A percentile compares a stretch with the other conserved stretches of the same genome.
Conservation (phyloP, 768 basidiomycete species). For the Pilatotrama ljubarskyi region DNA sequence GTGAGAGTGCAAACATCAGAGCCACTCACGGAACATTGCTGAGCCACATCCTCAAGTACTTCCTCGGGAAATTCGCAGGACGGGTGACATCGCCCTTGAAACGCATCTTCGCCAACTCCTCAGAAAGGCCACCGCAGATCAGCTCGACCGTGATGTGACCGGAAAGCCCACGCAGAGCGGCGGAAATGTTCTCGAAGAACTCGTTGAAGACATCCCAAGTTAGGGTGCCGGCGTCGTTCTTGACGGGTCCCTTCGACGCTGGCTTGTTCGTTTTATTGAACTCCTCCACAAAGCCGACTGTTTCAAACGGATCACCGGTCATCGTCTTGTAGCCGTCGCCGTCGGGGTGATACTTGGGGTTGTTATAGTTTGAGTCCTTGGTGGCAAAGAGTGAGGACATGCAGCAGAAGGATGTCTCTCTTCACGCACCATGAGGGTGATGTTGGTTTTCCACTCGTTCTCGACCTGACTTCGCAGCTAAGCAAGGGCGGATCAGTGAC, state of each 20-base stretch:
- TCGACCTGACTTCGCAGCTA: not conserved
- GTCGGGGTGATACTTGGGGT: not conserved
- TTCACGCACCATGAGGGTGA: slow-evolving; percentile 15
- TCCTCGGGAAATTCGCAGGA: slow-evolving; percentile 31
- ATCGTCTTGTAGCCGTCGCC: not conserved
- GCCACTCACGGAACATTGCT: slow-evolving; percentile 36
- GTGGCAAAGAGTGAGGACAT: too few species aligned
- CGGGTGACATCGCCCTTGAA: slow-evolving; percentile 27
- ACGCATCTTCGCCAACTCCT: slow-evolving; percentile 33
- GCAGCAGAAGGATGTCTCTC: too few species aligned
- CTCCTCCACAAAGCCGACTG: not conserved
- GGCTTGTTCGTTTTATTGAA: not conserved
- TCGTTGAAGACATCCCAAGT: not conserved
- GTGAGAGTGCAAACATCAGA: not conserved
- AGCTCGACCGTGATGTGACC: slow-evolving; percentile 32
- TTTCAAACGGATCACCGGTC: not conserved
- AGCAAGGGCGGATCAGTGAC: not conserved
- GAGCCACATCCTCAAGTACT: slow-evolving; percentile 37
- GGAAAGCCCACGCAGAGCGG: slow-evolving; percentile 27
- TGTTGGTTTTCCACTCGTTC: slow-evolving; percentile 13
- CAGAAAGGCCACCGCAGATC: slow-evolving; percentile 32
- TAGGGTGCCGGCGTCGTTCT: not conserved
- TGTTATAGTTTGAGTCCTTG: not conserved
- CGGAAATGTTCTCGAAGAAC: slow-evolving; percentile 33
- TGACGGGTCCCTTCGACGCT: not conserved